phyloP scores from a whole-genome alignment of 805 yeast species.

The Vanderwaltozyma polyspora region DNA sequence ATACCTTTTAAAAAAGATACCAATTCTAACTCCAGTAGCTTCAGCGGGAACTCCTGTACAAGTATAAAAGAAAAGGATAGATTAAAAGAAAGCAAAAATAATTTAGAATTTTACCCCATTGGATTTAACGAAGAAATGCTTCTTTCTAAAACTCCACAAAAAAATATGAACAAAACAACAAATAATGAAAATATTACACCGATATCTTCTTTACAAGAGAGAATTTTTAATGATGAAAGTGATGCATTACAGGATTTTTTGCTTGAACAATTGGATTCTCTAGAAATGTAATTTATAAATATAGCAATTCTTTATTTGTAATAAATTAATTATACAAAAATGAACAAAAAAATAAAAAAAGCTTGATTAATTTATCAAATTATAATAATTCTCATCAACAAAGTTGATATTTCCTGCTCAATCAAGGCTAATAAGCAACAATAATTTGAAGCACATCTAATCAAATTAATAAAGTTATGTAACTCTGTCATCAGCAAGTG shows the following conservation, averaged over 20 bases:
- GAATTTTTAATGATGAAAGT: background rate
- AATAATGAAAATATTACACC: background rate
- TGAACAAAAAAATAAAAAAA: background rate
- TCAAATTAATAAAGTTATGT: too few relatives aligned
- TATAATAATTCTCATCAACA: too few relatives aligned
- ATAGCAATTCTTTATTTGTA: background rate
- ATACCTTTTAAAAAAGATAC: background rate
- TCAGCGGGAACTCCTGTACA: too few relatives aligned
- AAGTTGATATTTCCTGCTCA: too few relatives aligned
- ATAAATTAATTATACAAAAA: background rate
- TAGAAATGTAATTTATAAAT: background rate
- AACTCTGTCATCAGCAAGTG: too few relatives aligned
- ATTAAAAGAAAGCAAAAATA: background rate
- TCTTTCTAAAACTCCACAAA: background rate
- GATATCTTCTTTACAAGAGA: background rate
- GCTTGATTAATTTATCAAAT: too few relatives aligned
- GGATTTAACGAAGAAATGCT: background rate
- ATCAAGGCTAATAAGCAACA: too few relatives aligned
- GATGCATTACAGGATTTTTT: conserved; percentile 1
- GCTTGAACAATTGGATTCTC: background rate
- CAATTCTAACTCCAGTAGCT: too few relatives aligned
- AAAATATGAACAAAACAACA: background rate
- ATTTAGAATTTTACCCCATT: conserved; percentile 1
- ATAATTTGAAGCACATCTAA: too few relatives aligned
- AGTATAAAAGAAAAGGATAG: background rate